Base-by-base conservation (phyloP, 257 asterid species). In the Solanum dulcamara region DNA sequence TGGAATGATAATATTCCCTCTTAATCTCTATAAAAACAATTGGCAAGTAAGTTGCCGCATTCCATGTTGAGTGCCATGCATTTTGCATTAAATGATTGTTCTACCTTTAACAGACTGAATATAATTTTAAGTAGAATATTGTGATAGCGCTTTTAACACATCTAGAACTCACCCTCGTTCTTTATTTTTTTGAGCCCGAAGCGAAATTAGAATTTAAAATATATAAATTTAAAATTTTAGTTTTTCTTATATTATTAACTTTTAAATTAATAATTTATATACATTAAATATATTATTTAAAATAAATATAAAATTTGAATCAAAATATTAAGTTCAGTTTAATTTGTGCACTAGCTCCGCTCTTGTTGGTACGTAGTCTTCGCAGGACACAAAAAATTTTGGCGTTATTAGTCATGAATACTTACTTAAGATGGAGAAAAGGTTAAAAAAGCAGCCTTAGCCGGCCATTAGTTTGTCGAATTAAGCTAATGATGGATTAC, bases 381-480 rank as follows among this genome's bases (percentile, higher is more conserved):
- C 62, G 14, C 40, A 17, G 18, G 60, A 11, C 80, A 42, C 42
- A 66, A 10, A 24, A 14, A 53, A 60, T 62, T 64, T 55, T 22
- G 46, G 51, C 26, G 28, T 51, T 33, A 38, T 33, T 84, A 35
- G 40, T 28, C 46, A 28, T 86, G 83, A 70, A 48, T 80, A 80
- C 46, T 50, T 30, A 66, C 82, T 44, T 83, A 83, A 84, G 44
- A 83, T 46, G 70, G 83, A 55, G 90, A 89, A 92, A 92, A 81
- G 85, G 92, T 91, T 89, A 89, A 83, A 87, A 86, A 83, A 80
- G 91, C 89, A 89, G 93, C 84, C 92, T 67, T 85, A 89, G 98
- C 98, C 96, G 96, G 94, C 95, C 93, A 26, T n/a, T 22, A 37
- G 26, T 77, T 91, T 90, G 95, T 90, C 92, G 80, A 88, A 86